Base-by-base conservation (phyloP, 2,329 filamentous ascomycete genomes). In the Arachnopeziza araneosa region DNA sequence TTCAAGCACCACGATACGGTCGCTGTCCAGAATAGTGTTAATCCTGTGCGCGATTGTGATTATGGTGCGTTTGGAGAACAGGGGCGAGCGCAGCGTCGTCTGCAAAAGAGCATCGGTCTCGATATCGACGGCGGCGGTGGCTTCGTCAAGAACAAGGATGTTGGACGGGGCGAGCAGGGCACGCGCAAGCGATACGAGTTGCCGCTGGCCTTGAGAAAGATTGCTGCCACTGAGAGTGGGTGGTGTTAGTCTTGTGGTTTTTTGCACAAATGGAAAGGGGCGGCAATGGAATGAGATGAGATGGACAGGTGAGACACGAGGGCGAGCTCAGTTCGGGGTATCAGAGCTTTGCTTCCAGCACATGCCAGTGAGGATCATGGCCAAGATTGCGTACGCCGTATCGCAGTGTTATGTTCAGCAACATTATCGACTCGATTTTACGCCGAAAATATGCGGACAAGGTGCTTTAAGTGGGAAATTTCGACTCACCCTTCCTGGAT, bases 31-130 rank as follows among this genome's bases (percentile, higher is more conserved):
- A 69, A 99, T 98, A 12, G 95, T 99, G 78, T 98, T 98, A 78
- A 99, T 96, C 58, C 95, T 88, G 78, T 99, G 95, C 24, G 95
- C 95, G 70, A 99, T 96, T 0, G 95, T 99, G 75, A 99, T 96
- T 75, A 99, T 98, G 48, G 95, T 99, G 57, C 91, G 86, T 75
- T 97, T 91, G 63, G 87, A 83, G 77, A 99, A 99, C 19, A 87
- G 74, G 23, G 83, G 81, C 44, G 82, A 83, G 36, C 85, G 81
- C 58, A 88, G 77, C 24, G 86, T 88, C 54, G 76, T 75, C 76
- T 89, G 86, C 58, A 89, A 77, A 76, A 87, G 78, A 58, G 83
- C 83, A 70, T 89, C 86, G 24, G 86, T 89, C 75, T 88, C 81
- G 50, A 88, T 79, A 71, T 89, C 84, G 12, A 88, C 83, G 24